These are phyloP conservation scores for Ormosia emarginata DNA, from an alignment of 306 rosid species.

Conservation along the genomic window DNA sequence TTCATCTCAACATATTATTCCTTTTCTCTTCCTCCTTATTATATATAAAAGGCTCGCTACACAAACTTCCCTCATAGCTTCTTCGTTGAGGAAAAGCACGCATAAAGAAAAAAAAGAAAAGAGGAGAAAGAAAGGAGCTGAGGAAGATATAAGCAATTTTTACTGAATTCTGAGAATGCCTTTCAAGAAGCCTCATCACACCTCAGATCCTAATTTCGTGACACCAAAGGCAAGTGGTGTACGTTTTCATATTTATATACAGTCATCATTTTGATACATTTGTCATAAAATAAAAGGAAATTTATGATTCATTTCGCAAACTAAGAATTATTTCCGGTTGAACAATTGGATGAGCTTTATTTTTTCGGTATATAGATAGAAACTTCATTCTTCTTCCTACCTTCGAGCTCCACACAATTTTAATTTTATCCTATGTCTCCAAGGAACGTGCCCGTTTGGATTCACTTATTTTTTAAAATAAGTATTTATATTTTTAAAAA, in stretches of 20 bases:
- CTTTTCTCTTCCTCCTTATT: not conserved
- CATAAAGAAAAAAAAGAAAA: not conserved
- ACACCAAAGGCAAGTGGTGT: not conserved
- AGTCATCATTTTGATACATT: not conserved
- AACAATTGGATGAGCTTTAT: too few relatives aligned
- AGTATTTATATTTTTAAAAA: too few relatives aligned
- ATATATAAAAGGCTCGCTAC: not conserved
- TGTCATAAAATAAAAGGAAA: not conserved
- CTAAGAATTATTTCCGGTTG: too few relatives aligned
- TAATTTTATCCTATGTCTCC: too few relatives aligned
- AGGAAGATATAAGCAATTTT: not conserved
- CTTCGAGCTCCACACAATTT: too few relatives aligned
- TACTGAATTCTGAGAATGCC: constrained; percentile 21
- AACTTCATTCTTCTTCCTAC: too few relatives aligned
- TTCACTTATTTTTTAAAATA: too few relatives aligned
- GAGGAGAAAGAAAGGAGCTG: not conserved
- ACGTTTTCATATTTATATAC: not conserved
- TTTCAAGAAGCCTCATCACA: constrained; percentile 37
- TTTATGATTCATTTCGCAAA: not conserved
- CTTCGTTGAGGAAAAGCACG: not conserved
- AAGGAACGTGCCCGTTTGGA: too few relatives aligned
- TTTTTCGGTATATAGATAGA: not conserved
- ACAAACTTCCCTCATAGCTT: not conserved
- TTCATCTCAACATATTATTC: not conserved
- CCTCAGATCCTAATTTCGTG: fast-evolving